Evolutionary conservation across 441 rosid species (phyloP), one percentile per base, ranked within the genome.

Genomic region (Eugenia klotzschiana): DNA sequence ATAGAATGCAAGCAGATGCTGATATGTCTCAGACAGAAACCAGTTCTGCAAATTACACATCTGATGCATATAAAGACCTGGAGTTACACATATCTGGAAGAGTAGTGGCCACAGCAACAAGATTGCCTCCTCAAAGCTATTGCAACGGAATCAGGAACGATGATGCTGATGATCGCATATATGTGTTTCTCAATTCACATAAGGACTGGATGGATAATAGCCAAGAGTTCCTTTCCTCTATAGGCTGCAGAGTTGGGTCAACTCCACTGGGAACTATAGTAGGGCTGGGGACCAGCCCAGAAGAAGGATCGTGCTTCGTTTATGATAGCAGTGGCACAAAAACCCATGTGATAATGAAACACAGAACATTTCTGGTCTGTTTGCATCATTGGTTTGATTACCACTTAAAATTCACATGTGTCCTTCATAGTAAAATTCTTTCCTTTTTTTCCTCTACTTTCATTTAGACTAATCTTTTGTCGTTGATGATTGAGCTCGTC

Each of bases 321-420:
- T 93, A 92, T 85, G 90, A 93, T 86, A 91, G 87, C 58, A 87
- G 73, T 85, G 98, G 98, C 83, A 89, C 84, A 64, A 95, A 94
- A 91, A 94, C 98, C 82, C 99, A 96, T 85, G 93, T 91, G 87
- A 83, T 94, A 84, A 89, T 93, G 95, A 96, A 95, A 89, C 98
- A 95, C 85, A 93, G 99, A 88, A 95, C 98, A 81, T 89, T 95
- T 84, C 91, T 96, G 98, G 99, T 96, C 46, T 69, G 77, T 69
- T 86, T 84, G 96, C 93, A 83, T 85, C 53, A 56, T n/a, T 29
- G 15, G 20, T 87, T 84, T 84, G 49, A 50, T 43, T 50, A 16
- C 10, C 23, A 27, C 37, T 52, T 29, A 5, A 11, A 51, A 26
- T 37, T 80, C 51, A 33, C 43, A n/a, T 11, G 16, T 64, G 77